phyloP scores from a whole-genome alignment of 2,329 filamentous ascomycete genomes.

The Coniochaeta sp. region DNA sequence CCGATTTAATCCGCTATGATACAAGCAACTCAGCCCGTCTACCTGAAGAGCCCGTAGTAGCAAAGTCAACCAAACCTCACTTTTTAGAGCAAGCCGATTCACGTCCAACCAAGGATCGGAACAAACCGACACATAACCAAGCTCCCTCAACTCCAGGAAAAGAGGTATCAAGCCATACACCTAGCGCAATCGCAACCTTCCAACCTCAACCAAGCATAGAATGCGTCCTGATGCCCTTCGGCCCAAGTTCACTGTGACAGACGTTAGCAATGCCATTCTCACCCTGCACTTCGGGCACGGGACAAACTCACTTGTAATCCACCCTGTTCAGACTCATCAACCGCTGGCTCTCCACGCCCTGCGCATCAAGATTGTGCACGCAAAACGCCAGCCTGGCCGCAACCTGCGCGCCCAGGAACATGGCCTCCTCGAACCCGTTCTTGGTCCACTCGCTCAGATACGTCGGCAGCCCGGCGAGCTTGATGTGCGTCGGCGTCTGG shows the following conservation, averaged over 20 bases:
- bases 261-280: background rate
- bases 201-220: slow-evolving; percentile 38
- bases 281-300: background rate
- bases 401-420: slow-evolving; percentile 82
- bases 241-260: slow-evolving; percentile 38
- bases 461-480: slow-evolving; percentile 66
- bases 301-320: slow-evolving; percentile 49
- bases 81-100: background rate
- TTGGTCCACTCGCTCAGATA: slow-evolving; percentile 92
- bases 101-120: background rate
- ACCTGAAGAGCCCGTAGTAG: background rate
- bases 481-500: slow-evolving; percentile 78
- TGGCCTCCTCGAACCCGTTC: slow-evolving; percentile 68
- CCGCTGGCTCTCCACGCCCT: slow-evolving; percentile 43
- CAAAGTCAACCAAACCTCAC: background rate
- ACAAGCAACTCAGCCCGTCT: background rate
- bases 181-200: background rate
- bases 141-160: background rate
- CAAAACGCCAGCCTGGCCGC: slow-evolving; percentile 59
- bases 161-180: background rate
- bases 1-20: background rate
- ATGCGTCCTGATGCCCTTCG: slow-evolving; percentile 45
- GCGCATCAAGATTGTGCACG: slow-evolving; percentile 48
- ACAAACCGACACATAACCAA: background rate
- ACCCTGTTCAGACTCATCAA: slow-evolving; percentile 49